Conservation (phyloP, 2,329 filamentous ascomycete species). For the Sporothrix schenckii region DNA sequence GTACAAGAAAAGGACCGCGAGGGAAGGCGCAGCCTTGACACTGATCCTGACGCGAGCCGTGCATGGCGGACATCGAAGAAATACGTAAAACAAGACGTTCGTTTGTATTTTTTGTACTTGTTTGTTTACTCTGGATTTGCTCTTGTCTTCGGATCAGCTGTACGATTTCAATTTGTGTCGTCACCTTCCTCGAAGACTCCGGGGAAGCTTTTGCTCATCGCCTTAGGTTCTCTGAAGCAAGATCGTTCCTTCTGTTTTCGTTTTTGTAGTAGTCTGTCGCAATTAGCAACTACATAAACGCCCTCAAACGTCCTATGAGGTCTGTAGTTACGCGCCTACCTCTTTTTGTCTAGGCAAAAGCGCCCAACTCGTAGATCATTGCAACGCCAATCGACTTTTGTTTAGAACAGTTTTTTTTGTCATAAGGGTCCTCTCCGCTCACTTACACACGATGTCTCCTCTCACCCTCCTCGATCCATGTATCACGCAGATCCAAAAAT, state of each 20-base stretch:
- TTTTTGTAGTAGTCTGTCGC: neutral
- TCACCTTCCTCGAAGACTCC: neutral
- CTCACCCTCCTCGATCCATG: conserved; percentile 4
- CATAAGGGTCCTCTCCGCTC: neutral
- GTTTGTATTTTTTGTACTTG: neutral
- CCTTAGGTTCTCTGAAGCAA: neutral
- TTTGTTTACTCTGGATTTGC: neutral
- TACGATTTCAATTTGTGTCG: neutral
- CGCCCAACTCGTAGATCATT: neutral
- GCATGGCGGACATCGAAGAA: neutral
- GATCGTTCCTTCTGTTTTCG: neutral
- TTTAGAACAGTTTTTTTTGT: too few relatives aligned
- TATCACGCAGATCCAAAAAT: conserved; percentile 7
- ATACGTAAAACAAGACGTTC: neutral
- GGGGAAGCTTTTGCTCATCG: neutral
- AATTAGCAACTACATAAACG: neutral
- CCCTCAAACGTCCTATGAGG: neutral
- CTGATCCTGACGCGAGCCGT: neutral
- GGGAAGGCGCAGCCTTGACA: neutral
- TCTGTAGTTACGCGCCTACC: neutral
- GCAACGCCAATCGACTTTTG: too few relatives aligned
- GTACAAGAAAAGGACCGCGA: neutral
- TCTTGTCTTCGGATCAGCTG: too few relatives aligned
- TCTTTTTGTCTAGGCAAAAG: neutral
- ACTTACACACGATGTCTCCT: neutral